These are phyloP conservation scores for Amaranthus palmeri DNA, from an alignment of 148 eudicot species.

Conservation along the genomic window DNA sequence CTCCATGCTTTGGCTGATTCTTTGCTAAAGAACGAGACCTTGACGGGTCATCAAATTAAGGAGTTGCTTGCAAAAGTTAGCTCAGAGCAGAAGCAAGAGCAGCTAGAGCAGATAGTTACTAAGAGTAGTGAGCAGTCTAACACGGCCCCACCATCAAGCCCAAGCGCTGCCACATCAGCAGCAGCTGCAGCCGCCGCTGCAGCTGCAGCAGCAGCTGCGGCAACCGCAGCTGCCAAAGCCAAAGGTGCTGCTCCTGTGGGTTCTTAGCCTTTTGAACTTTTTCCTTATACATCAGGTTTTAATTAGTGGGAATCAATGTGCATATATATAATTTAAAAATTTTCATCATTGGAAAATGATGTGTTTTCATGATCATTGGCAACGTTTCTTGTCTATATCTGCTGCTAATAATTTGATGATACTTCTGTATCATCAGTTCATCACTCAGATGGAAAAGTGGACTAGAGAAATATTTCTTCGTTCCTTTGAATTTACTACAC, in stretches of 20 bases:
- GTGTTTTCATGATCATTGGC: constrained; percentile 2
- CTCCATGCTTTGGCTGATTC: constrained; percentile 81
- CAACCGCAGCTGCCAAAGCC: constrained; percentile 68
- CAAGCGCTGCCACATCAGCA: constrained; percentile 60
- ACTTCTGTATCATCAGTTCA: constrained; percentile 12
- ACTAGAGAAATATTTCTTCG: constrained; percentile 5
- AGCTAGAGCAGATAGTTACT: constrained; percentile 32
- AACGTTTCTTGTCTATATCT: constrained; percentile 4
- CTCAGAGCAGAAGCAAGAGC: constrained; percentile 39
- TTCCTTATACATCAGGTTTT: not conserved
- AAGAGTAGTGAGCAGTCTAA: constrained; percentile 39
- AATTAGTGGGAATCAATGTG: constrained; percentile 21
- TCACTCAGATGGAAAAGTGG: constrained; percentile 5
- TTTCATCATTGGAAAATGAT: constrained; percentile 6
- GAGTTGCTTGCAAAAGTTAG: constrained; percentile 51
- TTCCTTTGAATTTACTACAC: no score
- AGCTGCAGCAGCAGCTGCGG: constrained; percentile 46
- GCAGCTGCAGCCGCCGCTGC: constrained; percentile 68
- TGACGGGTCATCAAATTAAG: constrained; percentile 74
- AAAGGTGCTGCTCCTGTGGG: constrained; percentile 82
- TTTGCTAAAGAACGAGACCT: constrained; percentile 78
- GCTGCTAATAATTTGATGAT: constrained; percentile 13
- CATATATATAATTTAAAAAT: constrained; percentile 20
- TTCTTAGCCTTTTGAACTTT: constrained; percentile 34
- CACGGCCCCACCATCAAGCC: constrained; percentile 53